These are phyloP conservation scores for Chlorella sorokiniana DNA, from an alignment of 139 green algal species.

Conservation along the genomic window DNA sequence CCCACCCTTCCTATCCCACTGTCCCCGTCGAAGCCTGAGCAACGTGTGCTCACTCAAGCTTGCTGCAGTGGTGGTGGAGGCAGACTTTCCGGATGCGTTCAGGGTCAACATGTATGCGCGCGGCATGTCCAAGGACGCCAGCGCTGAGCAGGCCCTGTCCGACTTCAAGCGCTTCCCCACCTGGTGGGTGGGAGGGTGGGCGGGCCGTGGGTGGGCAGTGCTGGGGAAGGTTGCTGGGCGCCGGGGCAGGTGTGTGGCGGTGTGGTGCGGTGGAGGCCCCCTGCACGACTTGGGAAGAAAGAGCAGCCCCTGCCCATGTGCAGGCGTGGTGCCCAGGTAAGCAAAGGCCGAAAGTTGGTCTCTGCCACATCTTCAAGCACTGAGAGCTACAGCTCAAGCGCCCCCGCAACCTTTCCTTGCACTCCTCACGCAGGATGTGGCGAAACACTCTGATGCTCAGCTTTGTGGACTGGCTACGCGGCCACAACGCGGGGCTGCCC, in stretches of 20 bases:
- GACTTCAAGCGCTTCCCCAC: constrained; percentile 47
- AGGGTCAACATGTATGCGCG: constrained; percentile 58
- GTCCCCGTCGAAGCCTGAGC: too few species aligned
- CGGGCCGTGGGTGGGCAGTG: too few species aligned
- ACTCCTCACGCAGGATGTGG: constrained; percentile 58
- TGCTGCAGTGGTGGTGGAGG: constrained; percentile 34
- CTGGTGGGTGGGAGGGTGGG: too few species aligned
- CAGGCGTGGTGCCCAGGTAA: too few species aligned
- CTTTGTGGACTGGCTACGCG: constrained; percentile 55
- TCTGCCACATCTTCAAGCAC: too few species aligned
- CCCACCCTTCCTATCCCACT: too few species aligned
- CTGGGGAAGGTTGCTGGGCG: background rate
- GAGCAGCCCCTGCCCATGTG: too few species aligned
- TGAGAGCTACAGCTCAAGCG: too few species aligned
- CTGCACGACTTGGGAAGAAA: too few species aligned
- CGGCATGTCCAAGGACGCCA: constrained; percentile 27
- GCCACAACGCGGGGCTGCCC: constrained; percentile 42
- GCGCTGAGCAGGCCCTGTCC: constrained; percentile 48
- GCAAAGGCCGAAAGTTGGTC: too few species aligned
- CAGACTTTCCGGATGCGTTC: constrained; percentile 69
- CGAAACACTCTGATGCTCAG: constrained; percentile 52
- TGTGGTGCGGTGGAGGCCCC: too few species aligned
- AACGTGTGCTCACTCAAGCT: background rate
- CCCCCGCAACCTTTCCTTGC: too few species aligned
- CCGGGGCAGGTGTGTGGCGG: background rate